Evolutionary conservation across 345 rosid species (phyloP), one percentile per base, ranked within the genome.

Genomic region (Hibiscus tridactylites): DNA sequence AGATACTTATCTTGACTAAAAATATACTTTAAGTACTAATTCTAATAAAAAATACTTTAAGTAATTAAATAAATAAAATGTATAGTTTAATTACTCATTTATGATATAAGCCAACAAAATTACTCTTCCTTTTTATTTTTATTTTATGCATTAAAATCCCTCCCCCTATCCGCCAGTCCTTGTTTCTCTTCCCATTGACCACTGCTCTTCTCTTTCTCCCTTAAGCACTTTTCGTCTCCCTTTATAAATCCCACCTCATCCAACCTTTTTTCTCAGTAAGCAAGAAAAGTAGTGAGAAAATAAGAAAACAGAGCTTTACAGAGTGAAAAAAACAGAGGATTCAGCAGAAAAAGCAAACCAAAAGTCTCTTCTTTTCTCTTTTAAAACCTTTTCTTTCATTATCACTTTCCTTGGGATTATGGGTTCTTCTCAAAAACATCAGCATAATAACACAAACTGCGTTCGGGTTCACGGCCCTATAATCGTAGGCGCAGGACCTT

Each of bases 401-500:
- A 5, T 29, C 2, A 0, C 33, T 39, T 9, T 64, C 44, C 56
- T 46, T 26, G 56, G 70, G 57, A 24, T 65, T 24, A 90, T 88
- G 94, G 80, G 65, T 74, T 76, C 87, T 73, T 79, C 79, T 70
- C 66, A 73, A 77, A 74, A 74, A 3, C 71, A 73, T 29, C 66
- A 68, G 60, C 47, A 58, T 9, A 63, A 72, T 13, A 63, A 72
- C 64, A 66, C 76, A 24, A 71, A 60, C 44, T 47, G 75, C 5
- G 64, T 75, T 60, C 17, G 31, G 54, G 85, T 92, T 69, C 72
- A 68, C 7, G 89, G 89, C 7, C 90, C 99, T 29, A 81, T 95
- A 71, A 87, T 95, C n/a, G 80, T 92, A 58, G 98, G 99, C n/a
- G 99, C 98, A 3, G 98, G 99, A 5, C 97, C 99, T 0, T 92